Percentiles rank a stretch among this genome's conserved stretches.
phyloP scores from a whole-genome alignment of 306 rosid genomes.

The Erythrophleum fordii region DNA sequence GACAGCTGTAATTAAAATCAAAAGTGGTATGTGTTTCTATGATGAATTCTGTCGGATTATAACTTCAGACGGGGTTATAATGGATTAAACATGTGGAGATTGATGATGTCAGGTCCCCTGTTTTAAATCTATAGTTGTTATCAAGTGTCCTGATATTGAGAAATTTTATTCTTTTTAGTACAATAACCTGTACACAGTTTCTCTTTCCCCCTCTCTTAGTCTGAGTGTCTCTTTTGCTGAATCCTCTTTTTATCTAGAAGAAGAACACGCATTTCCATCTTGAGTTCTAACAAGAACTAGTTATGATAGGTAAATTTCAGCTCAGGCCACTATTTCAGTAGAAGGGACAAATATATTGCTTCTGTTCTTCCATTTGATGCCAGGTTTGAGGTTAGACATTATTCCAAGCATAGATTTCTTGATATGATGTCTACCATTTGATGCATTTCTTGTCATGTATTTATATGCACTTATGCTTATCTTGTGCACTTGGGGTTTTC shows the following conservation, averaged over 20 bases:
- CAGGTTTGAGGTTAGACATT: slow-evolving; percentile 84
- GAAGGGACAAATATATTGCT: slow-evolving; percentile 50
- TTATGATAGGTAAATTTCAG: slow-evolving; percentile 88
- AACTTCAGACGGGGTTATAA: neutral
- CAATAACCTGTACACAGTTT: slow-evolving; percentile 20
- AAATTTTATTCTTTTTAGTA: slow-evolving; percentile 9
- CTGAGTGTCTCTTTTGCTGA: neutral
- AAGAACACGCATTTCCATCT: neutral
- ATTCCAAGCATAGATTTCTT: slow-evolving; percentile 15
- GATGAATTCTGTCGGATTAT: neutral
- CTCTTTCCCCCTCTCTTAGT: neutral
- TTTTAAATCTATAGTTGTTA: neutral
- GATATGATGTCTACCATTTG: slow-evolving; percentile 20
- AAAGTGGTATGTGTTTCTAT: slow-evolving; percentile 1
- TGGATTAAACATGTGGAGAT: slow-evolving; percentile 23
- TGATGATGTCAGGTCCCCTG: slow-evolving; percentile 23
- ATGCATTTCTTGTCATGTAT: slow-evolving; percentile 19
- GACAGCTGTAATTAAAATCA: neutral
- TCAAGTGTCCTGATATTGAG: slow-evolving; percentile 13
- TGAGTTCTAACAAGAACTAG: slow-evolving; percentile 40
- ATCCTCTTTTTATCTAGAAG: slow-evolving; percentile 30
- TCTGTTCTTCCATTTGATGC: slow-evolving; percentile 91
- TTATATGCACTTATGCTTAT: slow-evolving; percentile 15
- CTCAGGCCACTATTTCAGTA: slow-evolving; percentile 88
- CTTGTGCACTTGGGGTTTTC: slow-evolving; percentile 20